Evolutionary conservation across 2,329 filamentous ascomycete species (phyloP), one percentile per base, ranked within the genome.

Genomic region (Fusarium albidum): DNA sequence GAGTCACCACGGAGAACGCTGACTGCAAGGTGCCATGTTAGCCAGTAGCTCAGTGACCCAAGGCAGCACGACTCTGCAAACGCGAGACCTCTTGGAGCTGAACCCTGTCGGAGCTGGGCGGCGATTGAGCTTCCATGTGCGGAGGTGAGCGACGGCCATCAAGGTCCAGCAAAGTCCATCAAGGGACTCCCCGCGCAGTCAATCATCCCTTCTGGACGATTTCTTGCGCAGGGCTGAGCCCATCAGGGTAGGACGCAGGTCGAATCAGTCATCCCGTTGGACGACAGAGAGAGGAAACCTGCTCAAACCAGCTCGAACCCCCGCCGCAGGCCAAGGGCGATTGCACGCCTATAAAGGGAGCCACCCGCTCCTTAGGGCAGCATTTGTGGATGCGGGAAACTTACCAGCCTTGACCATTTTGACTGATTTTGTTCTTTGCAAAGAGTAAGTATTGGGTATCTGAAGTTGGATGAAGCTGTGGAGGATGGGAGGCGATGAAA

Each of bases 371-470:
- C 33, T 43, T 46, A 38, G 35, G 51, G 17, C 41, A 46, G 35
- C 28, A 40, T 45, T 43, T 33, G 39, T 28, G 40, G 41, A 45
- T 31, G 14, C 17, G 48, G 33, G 29, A 38, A 48, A 12, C 90
- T 74, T 86, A 96, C 92, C 91, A 82, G 94, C 93, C 86, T 96
- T 97, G 84, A 97, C 93, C 93, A 97, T 97, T 87, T 87, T 96
- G 89, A 81, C 79, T 81, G 79, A 68, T 81, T 71, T 65, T n/a
- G n/a, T 70, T 69, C 72, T 52, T 41, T 43, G 57, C 10, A 28
- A 35, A 54, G 66, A 15, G 33, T 38, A 57, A 48, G 49, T 49
- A 51, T 46, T 41, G 43, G 33, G 27, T 49, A 43, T 46, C 32
- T 52, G 40, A 37, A 54, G 48, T 49, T 49, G 49, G 29, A 53